Evolutionary conservation across 441 rosid species (phyloP).

Genomic region (Geranium incanum): DNA sequence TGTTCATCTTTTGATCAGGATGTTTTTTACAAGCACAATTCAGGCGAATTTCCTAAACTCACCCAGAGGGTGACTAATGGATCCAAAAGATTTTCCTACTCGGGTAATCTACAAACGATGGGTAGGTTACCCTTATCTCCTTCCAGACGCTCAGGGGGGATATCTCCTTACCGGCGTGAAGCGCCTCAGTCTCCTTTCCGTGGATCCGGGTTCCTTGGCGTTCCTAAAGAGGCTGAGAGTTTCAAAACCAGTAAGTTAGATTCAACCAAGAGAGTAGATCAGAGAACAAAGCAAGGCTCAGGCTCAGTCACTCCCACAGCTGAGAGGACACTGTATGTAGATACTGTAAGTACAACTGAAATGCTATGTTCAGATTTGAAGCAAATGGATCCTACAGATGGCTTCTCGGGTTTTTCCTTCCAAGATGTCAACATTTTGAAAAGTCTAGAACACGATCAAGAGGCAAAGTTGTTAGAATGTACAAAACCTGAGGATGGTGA

Average conservation of each 20-base stretch:
- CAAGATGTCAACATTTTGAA: slow-evolving; percentile 22
- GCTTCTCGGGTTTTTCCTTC: slow-evolving; percentile 16
- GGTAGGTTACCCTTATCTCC: slow-evolving; percentile 57
- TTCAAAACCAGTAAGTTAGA: slow-evolving; percentile 30
- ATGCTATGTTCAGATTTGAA: slow-evolving; percentile 23
- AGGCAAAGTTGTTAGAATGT: slow-evolving; percentile 32
- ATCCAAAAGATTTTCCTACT: slow-evolving; percentile 36
- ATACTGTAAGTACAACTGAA: slow-evolving; percentile 34
- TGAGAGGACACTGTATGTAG: slow-evolving; percentile 59
- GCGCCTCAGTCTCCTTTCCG: slow-evolving; percentile 46
- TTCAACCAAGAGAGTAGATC: slow-evolving; percentile 27
- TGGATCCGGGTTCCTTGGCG: slow-evolving; percentile 42
- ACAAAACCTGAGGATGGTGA: slow-evolving; percentile 23
- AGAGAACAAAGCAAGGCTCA: slow-evolving; percentile 26
- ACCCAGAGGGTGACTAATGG: slow-evolving; percentile 28
- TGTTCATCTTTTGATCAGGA: slow-evolving; percentile 31
- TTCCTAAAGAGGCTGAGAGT: slow-evolving; percentile 46
- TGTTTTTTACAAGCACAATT: slow-evolving; percentile 35
- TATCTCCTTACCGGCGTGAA: slow-evolving; percentile 50
- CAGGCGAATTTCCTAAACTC: slow-evolving; percentile 7
- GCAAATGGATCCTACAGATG: slow-evolving; percentile 16
- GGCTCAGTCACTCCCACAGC: slow-evolving; percentile 37
- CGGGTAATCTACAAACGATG: slow-evolving; percentile 34
- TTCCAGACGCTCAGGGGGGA: slow-evolving; percentile 36
- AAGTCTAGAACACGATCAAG: slow-evolving; percentile 21